Percentiles rank a stretch among this genome's conserved stretches.
phyloP scores from a whole-genome alignment of 768 basidiomycete species.

The Boletus patriciae region DNA sequence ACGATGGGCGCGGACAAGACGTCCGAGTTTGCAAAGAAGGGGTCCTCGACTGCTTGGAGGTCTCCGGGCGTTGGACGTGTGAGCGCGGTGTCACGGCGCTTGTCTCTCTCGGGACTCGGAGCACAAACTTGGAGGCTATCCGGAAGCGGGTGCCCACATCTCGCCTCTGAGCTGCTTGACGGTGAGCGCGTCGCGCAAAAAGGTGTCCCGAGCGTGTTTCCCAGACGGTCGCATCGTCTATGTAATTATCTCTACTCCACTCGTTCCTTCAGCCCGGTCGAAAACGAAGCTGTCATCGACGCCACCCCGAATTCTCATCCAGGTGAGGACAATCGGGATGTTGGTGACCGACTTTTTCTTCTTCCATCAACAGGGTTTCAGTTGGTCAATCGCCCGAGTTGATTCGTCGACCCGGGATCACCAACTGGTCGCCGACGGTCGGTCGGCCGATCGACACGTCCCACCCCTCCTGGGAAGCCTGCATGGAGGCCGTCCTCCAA shows the following conservation, averaged over 20 bases:
- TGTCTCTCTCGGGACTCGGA: constrained; percentile 87
- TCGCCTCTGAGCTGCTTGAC: constrained; percentile 88
- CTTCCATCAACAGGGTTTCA: constrained; percentile 54
- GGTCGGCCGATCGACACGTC: constrained; percentile 50
- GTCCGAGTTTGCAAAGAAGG: constrained; percentile 81
- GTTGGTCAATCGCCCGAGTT: constrained; percentile 71
- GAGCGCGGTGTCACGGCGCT: constrained; percentile 17
- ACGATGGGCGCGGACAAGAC: constrained; percentile 83
- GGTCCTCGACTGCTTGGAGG: constrained; percentile 71
- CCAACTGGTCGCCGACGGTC: constrained; percentile 73
- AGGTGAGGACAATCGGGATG: constrained; percentile 40
- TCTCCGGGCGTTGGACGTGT: constrained; percentile 55
- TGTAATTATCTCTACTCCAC: no score
- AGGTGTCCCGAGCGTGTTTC: constrained; percentile 70
- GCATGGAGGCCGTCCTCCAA: constrained; percentile 51
- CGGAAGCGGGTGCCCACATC: constrained; percentile 78
- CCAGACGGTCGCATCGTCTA: no score
- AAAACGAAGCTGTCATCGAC: constrained; percentile 95
- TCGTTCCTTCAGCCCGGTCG: constrained; percentile 93
- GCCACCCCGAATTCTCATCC: constrained; percentile 72
- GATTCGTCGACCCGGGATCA: constrained; percentile 71
- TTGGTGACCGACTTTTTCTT: not conserved
- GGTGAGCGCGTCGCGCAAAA: constrained; percentile 89
- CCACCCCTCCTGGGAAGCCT: constrained; percentile 62
- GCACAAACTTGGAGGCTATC: constrained; percentile 67